Base-by-base conservation (phyloP, 352 stramenopile species). In the Phytopythium litorale region DNA sequence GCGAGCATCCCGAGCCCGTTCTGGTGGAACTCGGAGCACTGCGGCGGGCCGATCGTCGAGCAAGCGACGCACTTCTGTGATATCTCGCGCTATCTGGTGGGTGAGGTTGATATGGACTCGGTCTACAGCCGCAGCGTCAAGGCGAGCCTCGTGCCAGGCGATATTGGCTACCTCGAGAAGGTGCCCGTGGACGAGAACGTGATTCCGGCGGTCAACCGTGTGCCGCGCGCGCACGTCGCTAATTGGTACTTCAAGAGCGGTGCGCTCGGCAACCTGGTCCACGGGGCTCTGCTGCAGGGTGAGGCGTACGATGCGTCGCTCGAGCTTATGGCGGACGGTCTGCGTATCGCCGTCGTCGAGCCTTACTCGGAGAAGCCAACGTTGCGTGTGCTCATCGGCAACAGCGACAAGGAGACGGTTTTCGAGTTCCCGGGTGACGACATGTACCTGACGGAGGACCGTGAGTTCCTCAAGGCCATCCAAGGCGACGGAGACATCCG, bases 161-260 rank as follows among this genome's bases (percentile, higher is more conserved):
- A 67, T 38, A 65, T 76, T 21, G 66, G 70, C 30, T 71, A 73
- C 43, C 51, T 76, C 25, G 63, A 66, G 37, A 76, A 76, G 61
- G 70, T 71, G 9, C 66, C 70, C 1, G 70, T 76, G 46, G 70
- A 76, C 32, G 66, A 76, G 58, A 66, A 25, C 16, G 21, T 28
- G 5, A 28, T 76, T 7, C 66, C 63, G 6, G 54, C 55, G 19
- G 58, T 53, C 49, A 77, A 77, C 58, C 70, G 66, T 32, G 70
- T 77, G 42, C 70, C 66, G 6, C 66, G 70, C 37, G 60, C 70
- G 0, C 70, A 75, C 59, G 67, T 75, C 6, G 70, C 67, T 40
- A 75, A 72, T 43, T 78, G 67, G 67, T 75, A 54, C 61, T 75
- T 75, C 43, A 65, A 78, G 59, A 78, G 64, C n/a, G 64, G 70